Base-by-base conservation (phyloP, 331 rosid species). In the Malus hybrid region DNA sequence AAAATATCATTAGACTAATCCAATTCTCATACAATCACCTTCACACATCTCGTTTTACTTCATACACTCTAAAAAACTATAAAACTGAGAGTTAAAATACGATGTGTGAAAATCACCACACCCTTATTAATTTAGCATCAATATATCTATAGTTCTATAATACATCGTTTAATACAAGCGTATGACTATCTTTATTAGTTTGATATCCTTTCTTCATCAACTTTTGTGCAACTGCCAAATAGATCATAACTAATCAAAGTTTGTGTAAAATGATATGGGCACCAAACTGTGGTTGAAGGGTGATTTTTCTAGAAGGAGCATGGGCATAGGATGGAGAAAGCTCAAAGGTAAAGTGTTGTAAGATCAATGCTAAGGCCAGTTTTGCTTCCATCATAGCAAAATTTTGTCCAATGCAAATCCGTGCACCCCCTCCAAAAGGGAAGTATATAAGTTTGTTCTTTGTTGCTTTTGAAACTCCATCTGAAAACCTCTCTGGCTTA, bases 391-490 rank as follows among this genome's bases (percentile, higher is more conserved):
- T 19, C 84, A 93, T 9, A 3, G 95, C 70, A 56, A 89, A 88
- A 78, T 84, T 86, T 50, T 88, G 91, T 7, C 95, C 95, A 20
- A 89, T 79, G 83, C 98, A 93, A 3, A 87, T 79, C 50, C 93
- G 72, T 36, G 95, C 91, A 73, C 95, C 98, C 80, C 89, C 20
- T 14, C 88, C 91, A 19, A 92, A 92, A 2, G 97, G 93, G 14
- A 86, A 75, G 74, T 81, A 92, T 6, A 85, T 57, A 18, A 46
- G 55, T 78, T 19, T 73, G 7, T 80, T 74, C 31, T 78, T 83
- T 19, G 93, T 75, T 18, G 89, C 90, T 74, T 83, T 92, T 0
- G 65, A 80, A 57, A 90, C 70, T 50, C 96, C 94, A 31, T 83
- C 89, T 0, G 83, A 75, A 69, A 93, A 93, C 60, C 96, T 87